These are phyloP conservation scores for Suillus placidus DNA, from an alignment of 768 basidiomycete species.

Conservation along the genomic window DNA sequence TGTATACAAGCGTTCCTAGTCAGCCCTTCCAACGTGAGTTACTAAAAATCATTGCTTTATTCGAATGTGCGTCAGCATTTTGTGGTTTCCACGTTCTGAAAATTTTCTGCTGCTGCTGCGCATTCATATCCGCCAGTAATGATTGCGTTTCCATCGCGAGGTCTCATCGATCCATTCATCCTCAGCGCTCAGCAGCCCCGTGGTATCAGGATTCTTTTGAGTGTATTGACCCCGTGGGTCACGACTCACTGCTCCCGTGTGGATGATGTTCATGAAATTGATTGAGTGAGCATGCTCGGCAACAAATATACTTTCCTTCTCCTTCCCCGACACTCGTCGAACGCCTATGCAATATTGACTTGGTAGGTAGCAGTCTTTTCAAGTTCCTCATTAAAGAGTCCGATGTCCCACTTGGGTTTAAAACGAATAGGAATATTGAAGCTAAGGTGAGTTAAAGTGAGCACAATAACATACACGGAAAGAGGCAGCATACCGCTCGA, in stretches of 20 bases:
- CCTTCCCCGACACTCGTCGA: background rate
- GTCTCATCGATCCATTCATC: background rate
- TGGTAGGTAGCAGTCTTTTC: conserved; percentile 45
- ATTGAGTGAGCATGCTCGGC: background rate
- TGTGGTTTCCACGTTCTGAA: background rate
- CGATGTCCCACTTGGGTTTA: conserved; percentile 67
- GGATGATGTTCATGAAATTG: background rate
- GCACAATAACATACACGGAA: background rate
- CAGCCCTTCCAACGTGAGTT: background rate
- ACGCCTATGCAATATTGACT: conserved; percentile 35
- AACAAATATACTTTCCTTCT: background rate
- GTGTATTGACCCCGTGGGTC: background rate
- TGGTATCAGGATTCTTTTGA: background rate
- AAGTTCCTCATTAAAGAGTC: conserved; percentile 64
- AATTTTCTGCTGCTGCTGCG: background rate
- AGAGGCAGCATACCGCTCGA: conserved; percentile 31
- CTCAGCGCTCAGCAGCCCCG: background rate
- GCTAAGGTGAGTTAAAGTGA: conserved; percentile 8
- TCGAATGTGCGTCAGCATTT: background rate
- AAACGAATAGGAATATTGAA: conserved; percentile 68
- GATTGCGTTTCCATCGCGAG: background rate
- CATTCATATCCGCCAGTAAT: background rate
- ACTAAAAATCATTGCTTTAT: background rate
- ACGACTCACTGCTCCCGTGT: background rate
- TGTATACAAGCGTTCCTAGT: background rate